phyloP scores from a whole-genome alignment of 805 yeast genomes.

The Kuraishia capsulata region DNA sequence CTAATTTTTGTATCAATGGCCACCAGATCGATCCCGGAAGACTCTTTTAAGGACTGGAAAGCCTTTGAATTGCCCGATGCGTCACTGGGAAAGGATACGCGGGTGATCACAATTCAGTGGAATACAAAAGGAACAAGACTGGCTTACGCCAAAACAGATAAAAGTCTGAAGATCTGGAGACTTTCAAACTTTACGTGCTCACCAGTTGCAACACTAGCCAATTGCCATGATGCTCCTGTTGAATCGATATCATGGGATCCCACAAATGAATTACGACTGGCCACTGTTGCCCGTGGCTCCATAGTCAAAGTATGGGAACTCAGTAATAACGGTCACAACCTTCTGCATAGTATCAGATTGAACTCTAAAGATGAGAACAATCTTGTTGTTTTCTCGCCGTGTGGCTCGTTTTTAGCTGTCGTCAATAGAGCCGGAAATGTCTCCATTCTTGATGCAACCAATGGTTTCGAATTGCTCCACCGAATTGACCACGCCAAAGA shows the following conservation, averaged over 20 bases:
- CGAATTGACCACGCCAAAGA: constrained; percentile 1
- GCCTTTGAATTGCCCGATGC: constrained; percentile 1
- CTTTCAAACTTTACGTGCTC: constrained; percentile 15
- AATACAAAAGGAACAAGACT: constrained; percentile 32
- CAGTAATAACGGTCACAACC: constrained; percentile 17
- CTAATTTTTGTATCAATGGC: too few species aligned
- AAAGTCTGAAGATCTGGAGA: constrained; percentile 31
- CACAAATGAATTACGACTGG: constrained; percentile 27
- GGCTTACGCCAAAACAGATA: constrained; percentile 34
- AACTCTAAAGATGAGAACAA: constrained; percentile 6
- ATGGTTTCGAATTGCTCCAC: not conserved
- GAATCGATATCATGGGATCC: constrained; percentile 39
- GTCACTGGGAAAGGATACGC: constrained; percentile 13
- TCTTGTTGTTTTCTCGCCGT: constrained; percentile 25
- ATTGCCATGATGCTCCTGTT: constrained; percentile 31
- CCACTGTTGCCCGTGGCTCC: constrained; percentile 35
- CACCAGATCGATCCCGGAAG: not conserved
- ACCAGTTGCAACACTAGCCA: constrained; percentile 27
- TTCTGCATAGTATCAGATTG: constrained; percentile 8
- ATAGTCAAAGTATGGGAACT: constrained; percentile 32
- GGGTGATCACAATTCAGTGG: constrained; percentile 27
- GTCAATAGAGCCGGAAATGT: constrained; percentile 25
- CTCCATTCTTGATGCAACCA: constrained; percentile 15
- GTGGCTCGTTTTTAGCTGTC: constrained; percentile 29
- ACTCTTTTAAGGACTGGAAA: not conserved